Percentiles rank a stretch among this genome's conserved stretches.
Conservation (phyloP, 2,329 filamentous ascomycete genomes). For the Trichoderma endophyticum region DNA sequence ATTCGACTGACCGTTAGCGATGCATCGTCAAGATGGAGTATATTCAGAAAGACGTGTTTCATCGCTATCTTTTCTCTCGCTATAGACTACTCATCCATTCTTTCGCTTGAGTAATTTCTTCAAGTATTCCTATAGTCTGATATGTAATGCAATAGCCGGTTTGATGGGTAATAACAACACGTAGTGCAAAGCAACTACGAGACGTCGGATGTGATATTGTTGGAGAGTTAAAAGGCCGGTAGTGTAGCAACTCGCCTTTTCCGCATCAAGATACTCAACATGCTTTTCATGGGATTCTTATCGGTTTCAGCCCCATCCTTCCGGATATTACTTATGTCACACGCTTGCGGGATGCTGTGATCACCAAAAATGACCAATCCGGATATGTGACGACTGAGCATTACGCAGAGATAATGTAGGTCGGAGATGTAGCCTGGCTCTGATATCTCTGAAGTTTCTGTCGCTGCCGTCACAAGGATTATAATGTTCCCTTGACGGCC, state of each 20-base stretch:
- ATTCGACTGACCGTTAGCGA: neutral
- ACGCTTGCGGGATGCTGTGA: neutral
- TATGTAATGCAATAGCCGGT: neutral
- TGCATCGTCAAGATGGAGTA: neutral
- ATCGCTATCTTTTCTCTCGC: neutral
- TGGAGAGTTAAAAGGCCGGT: neutral
- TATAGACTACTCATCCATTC: neutral
- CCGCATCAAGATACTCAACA: neutral
- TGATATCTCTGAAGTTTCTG: neutral
- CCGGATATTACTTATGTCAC: neutral
- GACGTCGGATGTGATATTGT: neutral
- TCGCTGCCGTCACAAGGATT: constrained; percentile 23
- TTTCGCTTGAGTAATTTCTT: neutral
- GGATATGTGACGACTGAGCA: constrained; percentile 22
- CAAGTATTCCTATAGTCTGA: neutral
- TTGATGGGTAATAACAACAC: neutral
- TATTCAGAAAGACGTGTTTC: neutral
- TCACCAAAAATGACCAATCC: constrained; percentile 23
- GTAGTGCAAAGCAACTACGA: neutral
- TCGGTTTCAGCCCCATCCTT: neutral
- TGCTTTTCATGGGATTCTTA: neutral
- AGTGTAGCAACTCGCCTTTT: neutral
- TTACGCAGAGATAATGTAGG: constrained; percentile 21
- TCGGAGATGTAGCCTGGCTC: constrained; percentile 21
- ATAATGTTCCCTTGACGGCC: constrained; percentile 25